Percentiles rank a stretch among this genome's conserved stretches.
Conservation (phyloP, 2,329 filamentous ascomycete genomes). For the Leptographium radiaticola region DNA sequence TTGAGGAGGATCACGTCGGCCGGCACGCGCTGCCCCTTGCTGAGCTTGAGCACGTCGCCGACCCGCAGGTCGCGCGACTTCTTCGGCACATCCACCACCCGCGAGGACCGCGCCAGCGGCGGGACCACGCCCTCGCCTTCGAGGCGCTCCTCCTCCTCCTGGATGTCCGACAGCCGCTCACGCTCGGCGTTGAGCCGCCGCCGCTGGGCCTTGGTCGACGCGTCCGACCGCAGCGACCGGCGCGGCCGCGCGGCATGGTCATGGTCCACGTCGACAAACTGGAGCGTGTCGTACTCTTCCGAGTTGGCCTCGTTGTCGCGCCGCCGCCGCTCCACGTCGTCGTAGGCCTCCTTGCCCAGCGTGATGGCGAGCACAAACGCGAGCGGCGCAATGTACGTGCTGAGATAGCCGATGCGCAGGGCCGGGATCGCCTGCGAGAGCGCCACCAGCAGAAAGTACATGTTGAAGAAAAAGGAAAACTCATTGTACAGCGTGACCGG, state of each 20-base stretch:
- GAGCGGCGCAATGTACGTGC: slow-evolving; percentile 85
- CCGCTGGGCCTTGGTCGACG: slow-evolving; percentile 24
- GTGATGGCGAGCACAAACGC: slow-evolving; percentile 88
- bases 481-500: slow-evolving; percentile 95
- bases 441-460: slow-evolving; percentile 94
- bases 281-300: slow-evolving; percentile 69
- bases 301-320: slow-evolving; percentile 91
- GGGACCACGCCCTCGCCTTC: slow-evolving; percentile 24
- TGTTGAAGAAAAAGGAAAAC: slow-evolving; percentile 99
- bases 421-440: slow-evolving; percentile 85
- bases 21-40: slow-evolving; percentile 84
- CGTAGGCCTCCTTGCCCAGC: slow-evolving; percentile 86
- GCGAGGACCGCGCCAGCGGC: slow-evolving; percentile 26
- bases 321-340: slow-evolving; percentile 76
- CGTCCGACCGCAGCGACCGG: slow-evolving; percentile 34
- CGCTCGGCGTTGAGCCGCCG: slow-evolving; percentile 17
- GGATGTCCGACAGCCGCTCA: slow-evolving; percentile 48
- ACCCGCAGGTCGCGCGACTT: slow-evolving; percentile 84
- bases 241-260: slow-evolving; percentile 17
- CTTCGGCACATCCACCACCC: slow-evolving; percentile 55
- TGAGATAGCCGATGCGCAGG: slow-evolving; percentile 83
- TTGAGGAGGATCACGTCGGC: slow-evolving; percentile 91
- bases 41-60: slow-evolving; percentile 86
- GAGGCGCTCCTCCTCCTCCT: slow-evolving; percentile 51
- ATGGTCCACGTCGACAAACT: slow-evolving; percentile 45